A percentile compares a stretch with the other conserved stretches of the same genome.
Evolutionary conservation across 2,329 filamentous ascomycete genomes (phyloP).

Genomic region (Fusarium sp.): DNA sequence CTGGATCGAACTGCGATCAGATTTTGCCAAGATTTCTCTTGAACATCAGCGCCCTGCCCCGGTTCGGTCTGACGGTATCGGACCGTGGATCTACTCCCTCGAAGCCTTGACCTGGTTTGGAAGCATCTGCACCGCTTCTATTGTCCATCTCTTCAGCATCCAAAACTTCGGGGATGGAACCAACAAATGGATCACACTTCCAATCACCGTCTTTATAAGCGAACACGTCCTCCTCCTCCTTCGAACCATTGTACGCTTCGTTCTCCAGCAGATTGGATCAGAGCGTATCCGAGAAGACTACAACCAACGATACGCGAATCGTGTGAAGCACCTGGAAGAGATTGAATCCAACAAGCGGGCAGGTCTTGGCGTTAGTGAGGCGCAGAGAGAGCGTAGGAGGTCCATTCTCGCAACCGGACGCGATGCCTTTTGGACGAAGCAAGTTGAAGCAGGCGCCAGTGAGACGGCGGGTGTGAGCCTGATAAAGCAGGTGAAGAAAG

Average conservation of each 20-base stretch:
- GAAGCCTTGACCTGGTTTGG: slow-evolving; percentile 75
- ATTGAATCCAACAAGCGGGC: slow-evolving; percentile 51
- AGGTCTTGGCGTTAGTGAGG: slow-evolving; percentile 46
- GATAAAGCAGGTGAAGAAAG: slow-evolving; percentile 46
- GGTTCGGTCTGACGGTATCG: slow-evolving; percentile 74
- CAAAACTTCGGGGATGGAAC: slow-evolving; percentile 61
- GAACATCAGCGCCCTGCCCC: slow-evolving; percentile 76
- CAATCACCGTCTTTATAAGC: slow-evolving; percentile 74
- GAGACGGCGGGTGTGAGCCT: slow-evolving; percentile 47
- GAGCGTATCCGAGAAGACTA: slow-evolving; percentile 52
- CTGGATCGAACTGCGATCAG: slow-evolving; percentile 78
- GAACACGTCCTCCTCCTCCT: slow-evolving; percentile 75
- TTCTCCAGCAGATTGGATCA: slow-evolving; percentile 51
- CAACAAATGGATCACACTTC: slow-evolving; percentile 66
- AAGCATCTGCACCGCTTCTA: slow-evolving; percentile 73
- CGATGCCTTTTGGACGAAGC: slow-evolving; percentile 54
- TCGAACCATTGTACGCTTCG: slow-evolving; percentile 52
- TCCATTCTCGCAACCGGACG: slow-evolving; percentile 47
- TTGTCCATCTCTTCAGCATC: slow-evolving; percentile 74
- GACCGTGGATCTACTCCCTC: slow-evolving; percentile 73
- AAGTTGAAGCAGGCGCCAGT: slow-evolving; percentile 52
- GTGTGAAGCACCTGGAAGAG: slow-evolving; percentile 51
- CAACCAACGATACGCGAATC: slow-evolving; percentile 50
- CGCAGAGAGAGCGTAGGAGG: slow-evolving; percentile 51
- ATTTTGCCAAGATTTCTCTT: slow-evolving; percentile 77